These are phyloP conservation scores for Ophiostoma australiae DNA, from an alignment of 2,329 filamentous ascomycete species.

Conservation along the genomic window DNA sequence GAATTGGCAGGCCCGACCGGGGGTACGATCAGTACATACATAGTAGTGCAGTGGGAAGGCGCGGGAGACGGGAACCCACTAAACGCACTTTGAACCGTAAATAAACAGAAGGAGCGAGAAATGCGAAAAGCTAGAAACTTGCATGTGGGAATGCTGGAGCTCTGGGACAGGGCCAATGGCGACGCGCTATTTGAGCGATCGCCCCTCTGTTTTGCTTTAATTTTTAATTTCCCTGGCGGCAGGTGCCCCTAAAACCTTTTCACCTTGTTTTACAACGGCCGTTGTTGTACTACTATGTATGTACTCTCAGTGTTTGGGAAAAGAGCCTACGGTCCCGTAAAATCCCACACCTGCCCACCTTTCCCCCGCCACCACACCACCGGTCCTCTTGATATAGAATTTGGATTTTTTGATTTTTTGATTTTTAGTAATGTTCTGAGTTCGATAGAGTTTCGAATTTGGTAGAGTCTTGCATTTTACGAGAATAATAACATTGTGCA, in stretches of 20 bases:
- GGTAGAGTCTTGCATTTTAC: too few relatives aligned
- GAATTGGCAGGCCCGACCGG: slow-evolving; percentile 16
- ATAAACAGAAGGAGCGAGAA: not conserved
- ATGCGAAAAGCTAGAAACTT: slow-evolving; percentile 14
- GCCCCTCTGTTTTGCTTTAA: slow-evolving; percentile 14
- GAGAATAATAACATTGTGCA: too few relatives aligned
- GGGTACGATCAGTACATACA: too few relatives aligned
- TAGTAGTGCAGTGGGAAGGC: not conserved
- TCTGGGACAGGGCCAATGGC: slow-evolving; percentile 19
- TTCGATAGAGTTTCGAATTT: too few relatives aligned
- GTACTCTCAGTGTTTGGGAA: too few relatives aligned
- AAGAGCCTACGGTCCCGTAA: not conserved
- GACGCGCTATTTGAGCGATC: slow-evolving; percentile 24
- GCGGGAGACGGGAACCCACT: not conserved
- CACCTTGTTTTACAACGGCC: not conserved
- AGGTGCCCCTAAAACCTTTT: slow-evolving; percentile 13
- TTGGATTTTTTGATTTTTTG: too few relatives aligned
- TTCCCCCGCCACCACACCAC: slow-evolving; percentile 7
- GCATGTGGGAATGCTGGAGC: slow-evolving; percentile 21
- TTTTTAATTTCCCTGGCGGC: slow-evolving; percentile 13
- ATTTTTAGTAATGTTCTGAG: too few relatives aligned
- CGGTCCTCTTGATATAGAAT: not conserved
- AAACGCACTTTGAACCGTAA: not conserved
- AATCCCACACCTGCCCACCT: slow-evolving; percentile 7
- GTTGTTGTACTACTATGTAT: not conserved